Evolutionary conservation across 140 eudicot species (phyloP), one percentile per base, ranked within the genome.

Genomic region (Erigeron philadelphicus): DNA sequence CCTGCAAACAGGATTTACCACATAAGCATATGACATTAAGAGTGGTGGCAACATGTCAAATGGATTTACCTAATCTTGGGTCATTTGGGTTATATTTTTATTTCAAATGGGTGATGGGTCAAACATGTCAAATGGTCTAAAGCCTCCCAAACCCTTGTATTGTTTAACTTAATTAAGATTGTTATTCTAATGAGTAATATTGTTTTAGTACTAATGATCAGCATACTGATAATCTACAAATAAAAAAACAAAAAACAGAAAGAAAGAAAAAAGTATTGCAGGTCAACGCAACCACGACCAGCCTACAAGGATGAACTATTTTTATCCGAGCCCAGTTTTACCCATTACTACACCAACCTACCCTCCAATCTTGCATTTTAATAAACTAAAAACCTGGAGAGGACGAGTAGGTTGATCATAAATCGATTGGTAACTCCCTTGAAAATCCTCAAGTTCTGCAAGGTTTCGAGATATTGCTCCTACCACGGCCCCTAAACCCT

Each of bases 401-500:
- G 88, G 84, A 35, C 87, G 87, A 54, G 87, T 80, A 40, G 96
- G 96, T 73, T 93, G 83, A 73, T 93, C 98, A 75, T 93, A 89
- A 48, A 93, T 93, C 38, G 98, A 93, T 65, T 76, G 25, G 70
- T 83, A 85, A 84, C 90, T 87, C 53, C 89, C 96, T 49, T 85
- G 85, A 66, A 79, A 79, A 62, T 86, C 92, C 79, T 92, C 90
- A 65, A 92, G 95, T 72, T 86, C 98, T 9, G 84, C 86, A 71
- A 92, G 86, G 74, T 88, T 86, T 71, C 95, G 88, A 48, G 98
- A 84, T 74, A 92, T 78, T 60, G 98, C 92, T 45, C 98, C 98
- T 60, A 89, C 95, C 50, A 93, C 98, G 31, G 98, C 98, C 72
- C 96, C 98, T 75, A 93, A 80, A 18, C 98, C 98, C 98, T 92